Base-by-base conservation (phyloP, 208 protist species). In the Blechomonas ayalai region DNA sequence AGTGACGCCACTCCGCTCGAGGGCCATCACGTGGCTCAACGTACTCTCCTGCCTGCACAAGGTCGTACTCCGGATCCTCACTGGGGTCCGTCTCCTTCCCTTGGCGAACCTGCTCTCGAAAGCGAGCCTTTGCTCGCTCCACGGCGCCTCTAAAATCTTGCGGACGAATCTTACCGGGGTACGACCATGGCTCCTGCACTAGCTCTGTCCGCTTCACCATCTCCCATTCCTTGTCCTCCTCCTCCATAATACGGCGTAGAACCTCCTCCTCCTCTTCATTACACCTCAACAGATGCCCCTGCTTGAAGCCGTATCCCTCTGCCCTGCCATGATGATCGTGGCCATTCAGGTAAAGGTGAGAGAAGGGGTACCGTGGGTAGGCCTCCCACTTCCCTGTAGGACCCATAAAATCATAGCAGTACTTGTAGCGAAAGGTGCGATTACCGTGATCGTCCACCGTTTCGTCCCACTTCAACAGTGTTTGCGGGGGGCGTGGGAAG, bases 191-290 rank as follows among this genome's bases (percentile, higher is more conserved):
- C 75, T 93, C 80, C 68, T 93, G 84, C 31, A 93, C 68, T 48
- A 90, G 64, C 76, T 93, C 80, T 24, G 84, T 93, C 15, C 78
- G 77, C 69, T 93, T 90, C 61, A 93, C 80, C 80, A 90, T 87
- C 59, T 87, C 84, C 84, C 84, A 93, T 69, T 93, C 77, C 65
- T 78, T 81, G 51, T 93, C 84, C 64, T 93, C 80, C 66, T 90
- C 80, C 61, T 89, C 80, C 79, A 93, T 90, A 48, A 93, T 87
- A 45, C 84, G 84, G 9, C 84, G 84, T 13, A 93, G 70, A 28
- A 93, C 78, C 62, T 87, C 77, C 54, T 93, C 80, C 64, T 93
- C 80, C 62, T 90, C 80, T 16, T 76, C 80, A 36, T 69, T 67
- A 62, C 84, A 93, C 35, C 84, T 76, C 35, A 93, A 66, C 12